Conservation (phyloP, 768 basidiomycete genomes). For the Asterophora parasitica region DNA sequence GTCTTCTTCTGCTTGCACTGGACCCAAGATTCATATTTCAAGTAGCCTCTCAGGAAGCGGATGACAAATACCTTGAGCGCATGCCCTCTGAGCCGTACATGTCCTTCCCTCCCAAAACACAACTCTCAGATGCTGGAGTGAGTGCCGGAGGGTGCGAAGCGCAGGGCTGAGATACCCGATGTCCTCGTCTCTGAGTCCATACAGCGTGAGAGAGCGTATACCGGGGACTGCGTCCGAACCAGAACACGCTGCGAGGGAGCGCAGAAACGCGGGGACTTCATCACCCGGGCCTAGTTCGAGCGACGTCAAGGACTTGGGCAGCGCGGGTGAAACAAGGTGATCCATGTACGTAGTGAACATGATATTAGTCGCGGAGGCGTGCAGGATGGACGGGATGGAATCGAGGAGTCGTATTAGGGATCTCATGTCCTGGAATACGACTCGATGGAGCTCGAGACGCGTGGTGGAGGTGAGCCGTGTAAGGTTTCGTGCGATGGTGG, state of each 20-base stretch:
- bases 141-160: not conserved
- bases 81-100: not conserved
- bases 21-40: too few species aligned
- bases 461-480: too few species aligned
- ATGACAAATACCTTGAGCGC: not conserved
- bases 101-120: not conserved
- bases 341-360: conserved; percentile 25
- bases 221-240: not conserved
- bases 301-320: conserved; percentile 16
- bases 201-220: not conserved
- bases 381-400: conserved; percentile 19
- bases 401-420: conserved; percentile 22
- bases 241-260: conserved; percentile 7
- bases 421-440: conserved; percentile 27
- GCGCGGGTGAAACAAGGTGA: conserved; percentile 12
- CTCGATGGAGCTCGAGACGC: too few species aligned
- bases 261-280: conserved; percentile 22
- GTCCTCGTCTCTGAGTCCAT: not conserved
- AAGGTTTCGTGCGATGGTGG: not conserved
- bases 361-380: conserved; percentile 20
- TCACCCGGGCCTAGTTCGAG: conserved; percentile 23
- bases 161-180: not conserved
- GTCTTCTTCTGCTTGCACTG: not conserved
- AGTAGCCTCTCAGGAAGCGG: too few species aligned
- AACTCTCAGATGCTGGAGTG: too few species aligned